Evolutionary conservation across 805 yeast genomes (phyloP), one percentile per base, ranked within the genome.

Genomic region (Ogataea siamensis): DNA sequence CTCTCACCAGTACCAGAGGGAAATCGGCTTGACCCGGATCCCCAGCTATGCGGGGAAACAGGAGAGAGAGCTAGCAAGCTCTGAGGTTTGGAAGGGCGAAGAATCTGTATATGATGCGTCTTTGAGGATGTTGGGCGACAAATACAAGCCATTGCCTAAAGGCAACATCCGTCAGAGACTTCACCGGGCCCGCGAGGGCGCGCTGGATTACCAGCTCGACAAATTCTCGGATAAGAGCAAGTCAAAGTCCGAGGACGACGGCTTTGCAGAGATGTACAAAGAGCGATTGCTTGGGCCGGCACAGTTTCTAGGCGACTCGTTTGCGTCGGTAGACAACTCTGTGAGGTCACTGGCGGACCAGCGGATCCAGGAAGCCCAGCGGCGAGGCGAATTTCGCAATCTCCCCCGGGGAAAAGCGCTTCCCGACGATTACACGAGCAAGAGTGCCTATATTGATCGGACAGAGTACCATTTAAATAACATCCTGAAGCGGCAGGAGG

Each of bases 391-490:
- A 22, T 88, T 88, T 53, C 60, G 71, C 1, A 73, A 75, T 36
- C 52, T 80, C 5, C 73, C 76, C 0, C 68, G 95, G 41, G 95
- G 95, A 0, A 70, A 74, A 49, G 79, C 80, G 3, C 52, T 82
- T 11, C 63, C 65, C 4, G 50, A 48, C 15, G 69, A 63, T 12
- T 59, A 51, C 32, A 57, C 64, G 36, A 57, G 61, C n/a, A 65
- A 62, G 47, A 76, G 65, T 56, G 82, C 77, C 31, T 82, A 68
- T 59, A 67, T 71, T 40, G 93, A 76, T 58, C 73, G 73, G 43
- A 85, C 78, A 37, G 94, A 82, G 50, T 86, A 80, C 57, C 86
- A 87, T 55, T 60, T 88, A 63, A 88, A 88, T 60, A 78, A 84
- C 45, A 81, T 88, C 30, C 62, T 88, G 40, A 75, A 72, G 45